phyloP scores from a whole-genome alignment of 495 filamentous ascomycete species.

The Hyaloscypha finlandica region DNA sequence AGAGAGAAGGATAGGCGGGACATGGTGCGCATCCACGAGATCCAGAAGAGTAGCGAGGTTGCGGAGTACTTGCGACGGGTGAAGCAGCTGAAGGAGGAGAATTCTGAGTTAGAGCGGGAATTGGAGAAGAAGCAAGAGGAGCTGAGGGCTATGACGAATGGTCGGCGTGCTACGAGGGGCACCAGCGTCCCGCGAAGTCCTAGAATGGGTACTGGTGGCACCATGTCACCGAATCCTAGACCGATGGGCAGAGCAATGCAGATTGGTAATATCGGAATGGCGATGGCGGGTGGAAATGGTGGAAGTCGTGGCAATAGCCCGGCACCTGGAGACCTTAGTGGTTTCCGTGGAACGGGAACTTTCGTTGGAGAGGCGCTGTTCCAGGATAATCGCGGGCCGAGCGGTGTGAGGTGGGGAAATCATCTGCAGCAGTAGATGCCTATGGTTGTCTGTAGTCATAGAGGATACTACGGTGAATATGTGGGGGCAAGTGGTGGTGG shows the following conservation, averaged over 20 bases:
- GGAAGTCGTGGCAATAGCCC: conserved; percentile 31
- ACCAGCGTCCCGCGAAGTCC: conserved; percentile 28
- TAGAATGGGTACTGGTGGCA: conserved; percentile 24
- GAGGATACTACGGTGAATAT: not conserved
- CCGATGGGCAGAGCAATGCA: conserved; percentile 14
- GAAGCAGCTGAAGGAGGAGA: conserved; percentile 66
- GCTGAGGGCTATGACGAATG: conserved; percentile 21
- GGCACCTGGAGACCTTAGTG: conserved; percentile 18
- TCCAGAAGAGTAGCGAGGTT: conserved; percentile 16
- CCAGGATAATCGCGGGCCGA: not conserved
- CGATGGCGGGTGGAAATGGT: not conserved
- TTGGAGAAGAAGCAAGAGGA: conserved; percentile 53
- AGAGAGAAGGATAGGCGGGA: conserved; percentile 19
- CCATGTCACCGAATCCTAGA: conserved; percentile 25
- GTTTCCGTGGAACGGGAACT: not conserved
- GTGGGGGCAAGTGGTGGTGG: not conserved
- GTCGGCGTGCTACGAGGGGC: conserved; percentile 27
- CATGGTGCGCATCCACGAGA: conserved; percentile 23
- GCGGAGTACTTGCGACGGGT: conserved; percentile 54
- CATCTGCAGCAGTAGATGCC: conserved; percentile 16
- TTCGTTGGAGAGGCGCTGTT: conserved; percentile 25
- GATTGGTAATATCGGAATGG: not conserved
- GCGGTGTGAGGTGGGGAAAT: conserved; percentile 20
- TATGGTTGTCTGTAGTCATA: not conserved
- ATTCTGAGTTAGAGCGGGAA: conserved; percentile 67